Evolutionary conservation across 352 stramenopile species (phyloP).

Genomic region (Phytophthora crassamura): DNA sequence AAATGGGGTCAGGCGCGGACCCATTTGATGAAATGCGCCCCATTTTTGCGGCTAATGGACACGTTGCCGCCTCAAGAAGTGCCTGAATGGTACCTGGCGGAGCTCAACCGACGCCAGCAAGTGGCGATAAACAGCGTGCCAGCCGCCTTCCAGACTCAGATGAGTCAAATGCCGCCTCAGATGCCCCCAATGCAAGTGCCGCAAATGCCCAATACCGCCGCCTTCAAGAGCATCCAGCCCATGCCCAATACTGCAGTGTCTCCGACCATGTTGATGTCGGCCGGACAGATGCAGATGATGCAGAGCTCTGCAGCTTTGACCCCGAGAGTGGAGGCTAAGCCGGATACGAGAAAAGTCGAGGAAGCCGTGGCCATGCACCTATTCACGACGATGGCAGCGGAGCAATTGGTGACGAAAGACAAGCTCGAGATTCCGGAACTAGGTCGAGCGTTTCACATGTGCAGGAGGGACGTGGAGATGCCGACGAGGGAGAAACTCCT

Average conservation of each 20-base stretch:
- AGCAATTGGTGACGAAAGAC: conserved; percentile 20
- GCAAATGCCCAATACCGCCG: too few species aligned
- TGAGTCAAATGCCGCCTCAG: conserved; percentile 7
- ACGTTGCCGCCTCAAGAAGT: conserved; percentile 30
- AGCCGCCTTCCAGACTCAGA: conserved; percentile 16
- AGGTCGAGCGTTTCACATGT: conserved; percentile 16
- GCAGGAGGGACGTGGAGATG: neutral
- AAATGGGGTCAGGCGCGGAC: conserved; percentile 68
- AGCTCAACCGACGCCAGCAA: conserved; percentile 46
- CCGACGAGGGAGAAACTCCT: conserved; percentile 32
- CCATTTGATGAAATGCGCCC: conserved; percentile 63
- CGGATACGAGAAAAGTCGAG: conserved; percentile 24
- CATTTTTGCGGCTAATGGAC: conserved; percentile 54
- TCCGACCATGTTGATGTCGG: neutral
- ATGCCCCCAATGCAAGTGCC: too few species aligned
- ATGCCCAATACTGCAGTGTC: conserved; percentile 6
- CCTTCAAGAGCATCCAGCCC: conserved; percentile 33
- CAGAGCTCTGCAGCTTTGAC: conserved; percentile 1
- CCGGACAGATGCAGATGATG: neutral
- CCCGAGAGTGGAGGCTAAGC: neutral
- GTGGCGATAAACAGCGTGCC: conserved; percentile 3
- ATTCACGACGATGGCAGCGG: conserved; percentile 33
- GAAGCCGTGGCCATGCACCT: conserved; percentile 48
- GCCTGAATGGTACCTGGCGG: conserved; percentile 59
- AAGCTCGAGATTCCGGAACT: conserved; percentile 23